Evolutionary conservation across 371 early-diverging fungal genomes (phyloP).

Genomic region (Mortierella sp.): DNA sequence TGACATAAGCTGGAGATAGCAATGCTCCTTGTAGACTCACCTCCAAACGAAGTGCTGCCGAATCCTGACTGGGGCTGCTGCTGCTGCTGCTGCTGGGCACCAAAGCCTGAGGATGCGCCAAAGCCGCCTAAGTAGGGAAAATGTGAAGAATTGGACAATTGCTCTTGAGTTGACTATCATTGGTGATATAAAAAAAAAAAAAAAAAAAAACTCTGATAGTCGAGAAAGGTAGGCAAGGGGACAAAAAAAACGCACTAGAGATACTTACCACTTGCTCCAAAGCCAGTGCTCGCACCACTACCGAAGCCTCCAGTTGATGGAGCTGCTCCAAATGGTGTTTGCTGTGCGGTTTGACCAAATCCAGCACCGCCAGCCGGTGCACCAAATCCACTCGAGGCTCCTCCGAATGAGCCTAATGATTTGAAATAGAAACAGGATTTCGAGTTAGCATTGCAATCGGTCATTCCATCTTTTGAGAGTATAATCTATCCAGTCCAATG

Average conservation of each 20-base stretch:
- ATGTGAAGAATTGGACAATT: neutral
- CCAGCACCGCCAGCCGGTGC: constrained; percentile 46
- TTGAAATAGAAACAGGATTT: neutral
- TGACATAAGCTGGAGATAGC: neutral
- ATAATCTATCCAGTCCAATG: too few relatives aligned
- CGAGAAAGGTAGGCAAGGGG: neutral
- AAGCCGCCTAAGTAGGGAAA: constrained; percentile 30
- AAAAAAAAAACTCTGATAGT: neutral
- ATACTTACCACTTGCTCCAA: constrained; percentile 32
- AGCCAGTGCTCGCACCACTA: constrained; percentile 30
- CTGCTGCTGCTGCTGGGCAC: constrained; percentile 66
- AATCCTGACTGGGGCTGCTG: constrained; percentile 59
- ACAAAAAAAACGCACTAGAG: neutral
- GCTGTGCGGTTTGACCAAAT: constrained; percentile 49
- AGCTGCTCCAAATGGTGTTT: constrained; percentile 36
- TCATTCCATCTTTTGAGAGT: too few relatives aligned
- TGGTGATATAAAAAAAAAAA: neutral
- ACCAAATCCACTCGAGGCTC: constrained; percentile 55
- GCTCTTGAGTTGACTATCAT: too few relatives aligned
- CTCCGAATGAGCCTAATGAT: constrained; percentile 27
- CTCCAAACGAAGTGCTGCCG: constrained; percentile 61
- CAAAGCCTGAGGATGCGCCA: constrained; percentile 59
- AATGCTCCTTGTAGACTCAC: constrained; percentile 30
- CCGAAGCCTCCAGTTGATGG: constrained; percentile 40
- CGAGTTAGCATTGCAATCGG: neutral